Base-by-base conservation (phyloP, 176 grass and related monocot species). In the Aegilops umbellulata region DNA sequence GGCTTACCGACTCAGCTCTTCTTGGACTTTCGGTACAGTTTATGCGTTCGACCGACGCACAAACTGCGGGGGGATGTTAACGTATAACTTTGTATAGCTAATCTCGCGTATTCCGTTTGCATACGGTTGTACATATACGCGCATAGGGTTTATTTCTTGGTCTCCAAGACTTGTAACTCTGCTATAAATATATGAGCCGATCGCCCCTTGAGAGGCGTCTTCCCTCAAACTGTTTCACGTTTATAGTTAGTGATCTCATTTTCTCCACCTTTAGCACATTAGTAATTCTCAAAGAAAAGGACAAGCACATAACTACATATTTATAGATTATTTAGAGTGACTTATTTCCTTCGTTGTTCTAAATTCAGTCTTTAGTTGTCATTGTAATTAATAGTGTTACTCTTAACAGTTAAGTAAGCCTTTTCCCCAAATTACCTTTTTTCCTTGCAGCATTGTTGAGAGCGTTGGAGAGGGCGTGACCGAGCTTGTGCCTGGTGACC, bases 381-480 rank as follows among this genome's bases (percentile, higher is more conserved):
- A 85, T 77, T 77, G 34, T 13, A 35, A 35, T 29, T 15, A 9
- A 4, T 4, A 22, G 11, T 68, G 44, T 10, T 58, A 35, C 15
- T 8, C 13, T 10, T 7, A 8, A 75, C 1, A 8, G 8, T 81
- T 42, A 4, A 27, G 26, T 29, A 75, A 29, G 0, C 19, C 0
- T 53, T 47, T 76, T 20, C 8, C 26, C 29, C 38, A 39, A 87
- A 70, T 77, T 20, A 5, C 9, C 3, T 62, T 35, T 35, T 12
- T 12, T 69, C 12, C 53, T 78, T 19, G 3, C 74, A 97, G 92
- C 4, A 97, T 97, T 70, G 84, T 97, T 9, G 95, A 97, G 85
- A 93, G 95, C 34, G 87, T 97, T 10, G 95, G 95, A 80, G 90
- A 97, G 42, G 95, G 92, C 22, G 92, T 97, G 31, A 94, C 92